Evolutionary conservation across 148 eudicot species (phyloP).

Genomic region (Nepenthes mirabilis): DNA sequence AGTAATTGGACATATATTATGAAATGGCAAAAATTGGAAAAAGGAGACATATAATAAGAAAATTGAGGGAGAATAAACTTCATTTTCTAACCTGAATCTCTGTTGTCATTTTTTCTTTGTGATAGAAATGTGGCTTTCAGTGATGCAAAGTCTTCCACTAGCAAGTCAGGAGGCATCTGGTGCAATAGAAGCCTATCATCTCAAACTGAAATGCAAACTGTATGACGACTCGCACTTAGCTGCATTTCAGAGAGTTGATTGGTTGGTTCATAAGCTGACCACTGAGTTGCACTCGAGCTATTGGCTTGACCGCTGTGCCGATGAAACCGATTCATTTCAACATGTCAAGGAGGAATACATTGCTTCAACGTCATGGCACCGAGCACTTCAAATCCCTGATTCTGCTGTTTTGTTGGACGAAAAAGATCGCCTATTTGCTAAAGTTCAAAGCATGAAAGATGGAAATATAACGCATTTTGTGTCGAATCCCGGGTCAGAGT

Average conservation of each 20-base stretch:
- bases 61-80: too few species aligned
- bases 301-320: conserved; percentile 87
- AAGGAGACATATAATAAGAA: too few species aligned
- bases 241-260: conserved; percentile 82
- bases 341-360: conserved; percentile 76
- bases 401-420: conserved; percentile 44
- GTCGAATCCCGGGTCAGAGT: conserved; percentile 83
- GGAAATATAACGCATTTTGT: conserved; percentile 27
- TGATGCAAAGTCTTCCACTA: conserved; percentile 63
- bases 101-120: conserved; percentile 2
- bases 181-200: conserved; percentile 93
- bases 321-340: conserved; percentile 76
- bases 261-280: conserved; percentile 84
- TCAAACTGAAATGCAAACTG: conserved; percentile 74
- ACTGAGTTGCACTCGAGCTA: conserved; percentile 85
- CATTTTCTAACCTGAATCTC: too few species aligned
- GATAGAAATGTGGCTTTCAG: conserved; percentile 84
- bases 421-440: conserved; percentile 28
- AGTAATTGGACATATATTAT: too few species aligned
- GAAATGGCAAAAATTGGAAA: too few species aligned
- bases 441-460: conserved; percentile 61
- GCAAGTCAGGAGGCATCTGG: conserved; percentile 91
- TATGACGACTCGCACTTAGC: conserved; percentile 75
- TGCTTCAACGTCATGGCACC: conserved; percentile 81
- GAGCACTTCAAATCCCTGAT: conserved; percentile 73